Conservation (phyloP, 148 eudicot genomes). For the Vaccinium darrowii region DNA sequence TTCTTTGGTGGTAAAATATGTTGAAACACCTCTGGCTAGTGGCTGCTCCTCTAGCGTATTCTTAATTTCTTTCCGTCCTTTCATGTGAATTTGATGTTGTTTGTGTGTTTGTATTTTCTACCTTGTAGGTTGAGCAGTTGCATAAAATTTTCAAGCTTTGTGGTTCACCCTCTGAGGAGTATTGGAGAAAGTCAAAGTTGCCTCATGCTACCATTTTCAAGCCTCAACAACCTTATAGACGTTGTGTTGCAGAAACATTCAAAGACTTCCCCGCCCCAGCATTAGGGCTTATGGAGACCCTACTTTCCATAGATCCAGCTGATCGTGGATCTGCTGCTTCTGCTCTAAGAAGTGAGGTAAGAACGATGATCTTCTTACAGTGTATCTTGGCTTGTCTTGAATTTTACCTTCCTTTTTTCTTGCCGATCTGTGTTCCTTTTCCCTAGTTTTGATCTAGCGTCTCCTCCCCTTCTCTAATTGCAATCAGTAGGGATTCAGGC, state of each 20-base stretch:
- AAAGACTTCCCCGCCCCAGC: slow-evolving; percentile 83
- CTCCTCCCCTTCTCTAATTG: not conserved
- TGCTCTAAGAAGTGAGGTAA: slow-evolving; percentile 82
- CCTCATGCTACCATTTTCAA: slow-evolving; percentile 93
- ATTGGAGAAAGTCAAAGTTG: slow-evolving; percentile 88
- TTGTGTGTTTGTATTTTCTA: slow-evolving; percentile 9
- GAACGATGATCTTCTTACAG: slow-evolving; percentile 15
- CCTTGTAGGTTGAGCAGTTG: slow-evolving; percentile 81
- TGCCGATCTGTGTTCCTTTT: not conserved
- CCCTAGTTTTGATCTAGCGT: not conserved
- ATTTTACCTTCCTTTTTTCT: slow-evolving; percentile 5
- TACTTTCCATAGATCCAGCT: slow-evolving; percentile 88
- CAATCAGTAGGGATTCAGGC: not conserved
- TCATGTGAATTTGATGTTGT: slow-evolving; percentile 2
- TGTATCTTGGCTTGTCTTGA: slow-evolving; percentile 6
- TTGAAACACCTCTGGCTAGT: not conserved
- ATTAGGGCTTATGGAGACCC: slow-evolving; percentile 67
- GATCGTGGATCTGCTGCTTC: slow-evolving; percentile 86
- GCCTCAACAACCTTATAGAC: slow-evolving; percentile 84
- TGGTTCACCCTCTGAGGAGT: slow-evolving; percentile 97
- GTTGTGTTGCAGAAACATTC: slow-evolving; percentile 77
- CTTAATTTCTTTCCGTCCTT: not conserved
- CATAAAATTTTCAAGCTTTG: slow-evolving; percentile 98
- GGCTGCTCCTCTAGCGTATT: not conserved
- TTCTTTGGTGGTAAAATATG: not conserved